Percentiles rank a stretch among this genome's conserved stretches.
Conservation (phyloP, 1,139 yeast species). For the Arxiozyma bovina region DNA sequence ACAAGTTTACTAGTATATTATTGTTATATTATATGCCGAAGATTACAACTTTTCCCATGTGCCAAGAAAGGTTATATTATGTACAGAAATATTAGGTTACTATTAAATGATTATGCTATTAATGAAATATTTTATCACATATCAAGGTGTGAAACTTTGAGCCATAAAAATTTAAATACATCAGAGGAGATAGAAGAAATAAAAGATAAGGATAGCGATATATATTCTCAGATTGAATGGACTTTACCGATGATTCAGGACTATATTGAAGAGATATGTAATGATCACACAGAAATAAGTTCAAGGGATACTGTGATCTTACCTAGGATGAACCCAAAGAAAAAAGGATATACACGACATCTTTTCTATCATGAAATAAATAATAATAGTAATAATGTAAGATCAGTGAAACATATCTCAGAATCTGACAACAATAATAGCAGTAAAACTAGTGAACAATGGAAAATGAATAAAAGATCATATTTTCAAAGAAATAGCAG, state of each 20-base stretch:
- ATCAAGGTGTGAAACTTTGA: background rate
- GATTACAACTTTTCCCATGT: background rate
- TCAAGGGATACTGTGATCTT: background rate
- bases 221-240: background rate
- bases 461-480: background rate
- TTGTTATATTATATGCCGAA: background rate
- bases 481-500: background rate
- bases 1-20: background rate
- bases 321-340: background rate
- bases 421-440: background rate
- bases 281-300: background rate
- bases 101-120: slow-evolving; percentile 17
- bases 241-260: slow-evolving; percentile 1
- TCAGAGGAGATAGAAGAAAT: background rate
- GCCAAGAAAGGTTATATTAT: background rate
- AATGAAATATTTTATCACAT: slow-evolving; percentile 21
- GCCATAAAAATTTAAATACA: background rate
- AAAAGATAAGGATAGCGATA: too few species aligned
- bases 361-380: background rate
- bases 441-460: background rate
- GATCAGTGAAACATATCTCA: background rate
- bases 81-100: background rate
- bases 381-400: too few species aligned
- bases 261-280: background rate
- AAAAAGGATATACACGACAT: background rate